These are phyloP conservation scores for Crucibulum laeve DNA, from an alignment of 768 basidiomycete genomes.

Conservation along the genomic window DNA sequence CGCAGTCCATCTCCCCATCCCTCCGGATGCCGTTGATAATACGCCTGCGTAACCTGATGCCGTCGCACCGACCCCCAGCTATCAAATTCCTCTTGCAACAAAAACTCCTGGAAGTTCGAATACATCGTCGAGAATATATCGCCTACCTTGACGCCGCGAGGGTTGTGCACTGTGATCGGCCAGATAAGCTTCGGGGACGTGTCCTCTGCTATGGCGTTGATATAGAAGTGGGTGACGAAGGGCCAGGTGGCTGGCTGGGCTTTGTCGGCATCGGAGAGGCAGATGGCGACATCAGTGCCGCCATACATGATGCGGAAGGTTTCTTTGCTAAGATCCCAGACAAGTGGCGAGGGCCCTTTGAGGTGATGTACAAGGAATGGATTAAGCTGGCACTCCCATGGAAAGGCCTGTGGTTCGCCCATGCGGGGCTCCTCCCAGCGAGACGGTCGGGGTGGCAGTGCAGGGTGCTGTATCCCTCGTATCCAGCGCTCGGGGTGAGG, in stretches of 20 bases:
- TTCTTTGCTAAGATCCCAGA: conserved; percentile 41
- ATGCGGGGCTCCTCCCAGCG: conserved; percentile 39
- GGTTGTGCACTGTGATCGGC: conserved; percentile 48
- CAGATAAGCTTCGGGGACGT: conserved; percentile 45
- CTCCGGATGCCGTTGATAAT: conserved; percentile 16
- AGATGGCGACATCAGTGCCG: conserved; percentile 20
- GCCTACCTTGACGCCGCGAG: conserved; percentile 39
- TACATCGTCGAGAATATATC: conserved; percentile 49
- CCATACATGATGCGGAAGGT: conserved; percentile 22
- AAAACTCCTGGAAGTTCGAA: conserved; percentile 35
- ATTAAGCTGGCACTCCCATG: conserved; percentile 50
- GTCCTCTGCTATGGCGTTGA: conserved; percentile 50
- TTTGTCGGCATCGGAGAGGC: conserved; percentile 28
- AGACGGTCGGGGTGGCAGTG: conserved; percentile 44
- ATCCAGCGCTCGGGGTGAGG: conserved; percentile 45
- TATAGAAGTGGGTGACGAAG: conserved; percentile 51
- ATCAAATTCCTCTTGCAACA: conserved; percentile 28
- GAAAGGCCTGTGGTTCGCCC: conserved; percentile 35
- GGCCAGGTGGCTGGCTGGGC: conserved; percentile 67
- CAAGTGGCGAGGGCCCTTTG: conserved; percentile 35
- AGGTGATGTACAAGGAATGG: conserved; percentile 47
- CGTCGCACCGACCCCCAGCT: conserved; percentile 29
- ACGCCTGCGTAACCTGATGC: conserved; percentile 25
- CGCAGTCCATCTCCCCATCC: conserved; percentile 20
- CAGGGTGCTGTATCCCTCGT: conserved; percentile 39